Evolutionary conservation across 352 stramenopile genomes (phyloP).

Genomic region (Globisporangium perplexum): DNA sequence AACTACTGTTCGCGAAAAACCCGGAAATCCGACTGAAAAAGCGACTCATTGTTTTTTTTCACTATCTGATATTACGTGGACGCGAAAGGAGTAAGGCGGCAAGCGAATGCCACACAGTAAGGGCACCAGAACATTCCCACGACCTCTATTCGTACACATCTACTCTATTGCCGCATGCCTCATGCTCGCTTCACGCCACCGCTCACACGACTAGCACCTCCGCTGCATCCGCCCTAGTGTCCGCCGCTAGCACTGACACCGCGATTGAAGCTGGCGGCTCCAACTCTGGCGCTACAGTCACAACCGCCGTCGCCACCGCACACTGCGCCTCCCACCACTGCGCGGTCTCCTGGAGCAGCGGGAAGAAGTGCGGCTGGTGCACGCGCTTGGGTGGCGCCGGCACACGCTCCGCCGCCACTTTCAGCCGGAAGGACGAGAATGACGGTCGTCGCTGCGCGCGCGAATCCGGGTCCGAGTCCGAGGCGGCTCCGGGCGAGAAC

Average conservation of each 20-base stretch:
- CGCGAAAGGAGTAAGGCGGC: too few relatives aligned
- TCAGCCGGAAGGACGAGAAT: too few relatives aligned
- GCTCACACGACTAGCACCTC: not conserved
- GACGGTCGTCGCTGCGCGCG: too few relatives aligned
- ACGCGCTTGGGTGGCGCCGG: constrained; percentile 25
- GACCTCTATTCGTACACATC: not conserved
- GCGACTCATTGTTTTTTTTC: not conserved
- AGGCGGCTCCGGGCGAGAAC: not conserved
- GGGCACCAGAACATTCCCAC: too few relatives aligned
- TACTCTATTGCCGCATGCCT: not conserved
- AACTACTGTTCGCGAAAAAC: not conserved
- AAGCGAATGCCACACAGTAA: too few relatives aligned
- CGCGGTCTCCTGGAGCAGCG: constrained; percentile 48
- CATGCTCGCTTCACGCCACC: too few relatives aligned
- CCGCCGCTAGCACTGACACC: too few relatives aligned
- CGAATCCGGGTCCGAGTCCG: too few relatives aligned
- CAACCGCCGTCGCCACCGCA: not conserved
- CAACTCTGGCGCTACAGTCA: not conserved
- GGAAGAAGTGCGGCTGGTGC: constrained; percentile 56
- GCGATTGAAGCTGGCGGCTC: not conserved
- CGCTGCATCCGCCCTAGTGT: not conserved
- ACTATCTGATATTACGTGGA: not conserved
- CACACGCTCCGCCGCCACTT: not conserved
- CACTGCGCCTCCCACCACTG: constrained; percentile 40
- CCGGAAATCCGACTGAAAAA: not conserved